phyloP scores from a whole-genome alignment of 2,329 filamentous ascomycete species.

The Westerdykella ornata region DNA sequence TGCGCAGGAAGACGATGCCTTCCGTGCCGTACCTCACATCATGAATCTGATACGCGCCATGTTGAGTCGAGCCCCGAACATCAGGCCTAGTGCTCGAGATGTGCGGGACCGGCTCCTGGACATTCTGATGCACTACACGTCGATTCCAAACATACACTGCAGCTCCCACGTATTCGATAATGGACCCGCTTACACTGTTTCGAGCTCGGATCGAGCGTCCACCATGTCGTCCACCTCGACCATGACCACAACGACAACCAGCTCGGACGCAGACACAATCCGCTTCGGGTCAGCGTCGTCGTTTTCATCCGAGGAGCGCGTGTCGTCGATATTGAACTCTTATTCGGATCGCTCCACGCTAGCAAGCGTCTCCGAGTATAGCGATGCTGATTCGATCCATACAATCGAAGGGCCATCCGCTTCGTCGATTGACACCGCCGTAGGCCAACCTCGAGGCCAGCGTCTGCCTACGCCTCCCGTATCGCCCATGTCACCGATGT shows the following conservation, averaged over 20 bases:
- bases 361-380: constrained; percentile 24
- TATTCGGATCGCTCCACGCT: constrained; percentile 28
- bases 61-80: constrained; percentile 37
- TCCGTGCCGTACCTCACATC: constrained; percentile 38
- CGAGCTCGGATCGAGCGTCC: constrained; percentile 25
- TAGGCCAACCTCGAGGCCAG: constrained; percentile 11
- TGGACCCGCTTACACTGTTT: constrained; percentile 18
- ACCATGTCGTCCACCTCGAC: constrained; percentile 21
- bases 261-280: constrained; percentile 28
- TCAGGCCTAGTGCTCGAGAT: constrained; percentile 38
- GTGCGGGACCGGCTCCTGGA: constrained; percentile 37
- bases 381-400: constrained; percentile 23
- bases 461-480: constrained; percentile 2
- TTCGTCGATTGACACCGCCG: constrained; percentile 9
- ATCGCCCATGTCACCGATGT: constrained; percentile 4
- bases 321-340: constrained; percentile 27
- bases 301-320: constrained; percentile 7
- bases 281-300: constrained; percentile 18
- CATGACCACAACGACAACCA: constrained; percentile 18
- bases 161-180: constrained; percentile 28
- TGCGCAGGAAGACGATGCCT: constrained; percentile 33
- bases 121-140: constrained; percentile 26
- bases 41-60: constrained; percentile 39
- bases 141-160: constrained; percentile 32
- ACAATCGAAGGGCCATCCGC: constrained; percentile 17